Conservation (phyloP, 495 filamentous ascomycete species). For the Trichoderma virens region DNA sequence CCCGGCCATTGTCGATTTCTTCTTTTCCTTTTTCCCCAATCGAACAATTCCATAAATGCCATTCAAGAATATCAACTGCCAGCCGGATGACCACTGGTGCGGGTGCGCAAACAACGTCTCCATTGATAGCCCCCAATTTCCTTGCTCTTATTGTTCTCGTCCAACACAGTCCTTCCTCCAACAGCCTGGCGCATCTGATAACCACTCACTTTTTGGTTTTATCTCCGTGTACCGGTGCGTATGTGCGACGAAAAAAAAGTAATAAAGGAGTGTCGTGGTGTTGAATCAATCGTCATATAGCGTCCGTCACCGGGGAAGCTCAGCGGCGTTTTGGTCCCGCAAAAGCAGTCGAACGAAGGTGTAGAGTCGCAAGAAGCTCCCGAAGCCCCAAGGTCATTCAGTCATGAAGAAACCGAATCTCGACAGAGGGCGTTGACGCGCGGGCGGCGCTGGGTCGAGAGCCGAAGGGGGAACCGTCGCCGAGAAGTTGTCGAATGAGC, state of each 20-base stretch:
- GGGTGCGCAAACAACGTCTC: not conserved
- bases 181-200: not conserved
- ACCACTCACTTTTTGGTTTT: not conserved
- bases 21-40: too few relatives aligned
- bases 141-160: not conserved
- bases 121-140: not conserved
- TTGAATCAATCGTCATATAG: conserved; percentile 1
- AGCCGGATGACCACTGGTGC: not conserved
- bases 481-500: conserved; percentile 10
- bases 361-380: not conserved
- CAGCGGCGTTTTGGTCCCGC: not conserved
- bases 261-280: not conserved
- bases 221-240: not conserved
- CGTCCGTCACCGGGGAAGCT: not conserved
- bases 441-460: conserved; percentile 12
- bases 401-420: conserved; percentile 1
- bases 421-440: conserved; percentile 2
- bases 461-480: conserved; percentile 9
- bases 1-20: not conserved
- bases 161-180: not conserved
- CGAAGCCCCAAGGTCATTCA: conserved; percentile 5
- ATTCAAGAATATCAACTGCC: not conserved
- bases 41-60: not conserved
- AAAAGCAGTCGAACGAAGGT: not conserved
- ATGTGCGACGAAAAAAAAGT: not conserved